Evolutionary conservation across 2,329 filamentous ascomycete genomes (phyloP).

Genomic region (Ophiostoma piceae): DNA sequence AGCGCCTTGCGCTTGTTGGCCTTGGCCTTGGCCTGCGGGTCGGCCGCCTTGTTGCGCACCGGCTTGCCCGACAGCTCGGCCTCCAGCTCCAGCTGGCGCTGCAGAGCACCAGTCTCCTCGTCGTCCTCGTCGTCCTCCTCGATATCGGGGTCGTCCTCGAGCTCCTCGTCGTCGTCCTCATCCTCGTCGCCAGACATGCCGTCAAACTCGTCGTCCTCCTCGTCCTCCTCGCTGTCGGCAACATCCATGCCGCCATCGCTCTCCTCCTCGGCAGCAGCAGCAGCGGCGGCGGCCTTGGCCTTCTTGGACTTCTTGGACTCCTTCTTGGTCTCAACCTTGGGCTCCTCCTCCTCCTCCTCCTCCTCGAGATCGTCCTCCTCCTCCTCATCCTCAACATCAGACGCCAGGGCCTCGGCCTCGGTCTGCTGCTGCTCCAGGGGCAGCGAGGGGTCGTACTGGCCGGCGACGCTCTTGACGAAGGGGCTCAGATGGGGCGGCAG

Average conservation of each 20-base stretch:
- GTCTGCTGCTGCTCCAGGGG: slow-evolving; percentile 82
- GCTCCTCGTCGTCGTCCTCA: slow-evolving; percentile 38
- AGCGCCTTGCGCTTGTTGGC: slow-evolving; percentile 65
- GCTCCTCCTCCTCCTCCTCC: slow-evolving; percentile 37
- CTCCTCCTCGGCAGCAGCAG: slow-evolving; percentile 32
- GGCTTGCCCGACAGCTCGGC: slow-evolving; percentile 75
- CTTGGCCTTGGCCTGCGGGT: slow-evolving; percentile 57
- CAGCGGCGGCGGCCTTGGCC: slow-evolving; percentile 41
- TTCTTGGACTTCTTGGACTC: slow-evolving; percentile 36
- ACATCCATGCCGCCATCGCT: slow-evolving; percentile 44
- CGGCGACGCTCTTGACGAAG: slow-evolving; percentile 82
- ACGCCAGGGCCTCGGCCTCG: slow-evolving; percentile 74
- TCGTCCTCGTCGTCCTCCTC: slow-evolving; percentile 52
- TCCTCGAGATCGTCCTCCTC: slow-evolving; percentile 40
- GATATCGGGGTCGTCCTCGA: slow-evolving; percentile 37
- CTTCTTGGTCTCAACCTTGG: slow-evolving; percentile 21
- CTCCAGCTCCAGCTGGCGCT: slow-evolving; percentile 85
- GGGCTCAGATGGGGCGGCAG: slow-evolving; percentile 93
- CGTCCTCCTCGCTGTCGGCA: slow-evolving; percentile 43
- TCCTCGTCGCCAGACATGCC: slow-evolving; percentile 29
- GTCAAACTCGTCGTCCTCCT: slow-evolving; percentile 42
- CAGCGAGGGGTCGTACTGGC: slow-evolving; percentile 85
- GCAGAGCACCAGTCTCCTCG: slow-evolving; percentile 55
- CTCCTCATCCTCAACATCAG: slow-evolving; percentile 48
- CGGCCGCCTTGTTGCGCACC: slow-evolving; percentile 43